A percentile compares a stretch with the other conserved stretches of the same genome.
Evolutionary conservation across 148 eudicot genomes (phyloP).

Genomic region (Arctostaphylos glauca): DNA sequence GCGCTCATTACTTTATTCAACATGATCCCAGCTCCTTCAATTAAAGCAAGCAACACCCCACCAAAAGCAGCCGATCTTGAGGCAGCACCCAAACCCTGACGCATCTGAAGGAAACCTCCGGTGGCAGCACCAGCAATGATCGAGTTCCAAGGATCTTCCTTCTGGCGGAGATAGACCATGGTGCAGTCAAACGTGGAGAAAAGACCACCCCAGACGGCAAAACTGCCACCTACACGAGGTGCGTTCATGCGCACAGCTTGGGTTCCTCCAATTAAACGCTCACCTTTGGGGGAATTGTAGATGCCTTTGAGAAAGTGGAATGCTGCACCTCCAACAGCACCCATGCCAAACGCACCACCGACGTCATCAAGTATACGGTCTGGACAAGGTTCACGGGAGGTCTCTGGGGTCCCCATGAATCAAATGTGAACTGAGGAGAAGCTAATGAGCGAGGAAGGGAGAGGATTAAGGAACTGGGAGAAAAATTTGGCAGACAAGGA

Average conservation of each 20-base stretch:
- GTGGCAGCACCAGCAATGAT: slow-evolving; percentile 68
- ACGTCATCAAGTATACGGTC: slow-evolving; percentile 57
- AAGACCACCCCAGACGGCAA: slow-evolving; percentile 66
- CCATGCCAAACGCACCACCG: slow-evolving; percentile 69
- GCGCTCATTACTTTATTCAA: slow-evolving; percentile 51
- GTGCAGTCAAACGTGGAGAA: slow-evolving; percentile 66
- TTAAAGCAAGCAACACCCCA: slow-evolving; percentile 53
- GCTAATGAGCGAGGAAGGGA: neutral
- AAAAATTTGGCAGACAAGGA: neutral
- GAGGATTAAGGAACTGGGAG: neutral
- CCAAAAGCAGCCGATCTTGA: slow-evolving; percentile 50
- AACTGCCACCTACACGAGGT: slow-evolving; percentile 60
- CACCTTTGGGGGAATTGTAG: slow-evolving; percentile 57
- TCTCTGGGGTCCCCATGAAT: slow-evolving; percentile 59
- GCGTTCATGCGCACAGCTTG: slow-evolving; percentile 66
- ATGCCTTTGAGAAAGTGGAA: slow-evolving; percentile 58
- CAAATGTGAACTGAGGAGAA: neutral
- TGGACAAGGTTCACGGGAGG: slow-evolving; percentile 62
- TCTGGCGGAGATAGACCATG: slow-evolving; percentile 59
- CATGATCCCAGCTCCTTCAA: slow-evolving; percentile 67
- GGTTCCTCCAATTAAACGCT: slow-evolving; percentile 46
- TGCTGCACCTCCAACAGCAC: slow-evolving; percentile 65
- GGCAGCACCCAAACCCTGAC: slow-evolving; percentile 53
- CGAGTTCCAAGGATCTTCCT: slow-evolving; percentile 66
- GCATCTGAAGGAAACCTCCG: slow-evolving; percentile 62